These are phyloP conservation scores for Exserohilum rostratum DNA, from an alignment of 2,329 filamentous ascomycete genomes.

Conservation along the genomic window DNA sequence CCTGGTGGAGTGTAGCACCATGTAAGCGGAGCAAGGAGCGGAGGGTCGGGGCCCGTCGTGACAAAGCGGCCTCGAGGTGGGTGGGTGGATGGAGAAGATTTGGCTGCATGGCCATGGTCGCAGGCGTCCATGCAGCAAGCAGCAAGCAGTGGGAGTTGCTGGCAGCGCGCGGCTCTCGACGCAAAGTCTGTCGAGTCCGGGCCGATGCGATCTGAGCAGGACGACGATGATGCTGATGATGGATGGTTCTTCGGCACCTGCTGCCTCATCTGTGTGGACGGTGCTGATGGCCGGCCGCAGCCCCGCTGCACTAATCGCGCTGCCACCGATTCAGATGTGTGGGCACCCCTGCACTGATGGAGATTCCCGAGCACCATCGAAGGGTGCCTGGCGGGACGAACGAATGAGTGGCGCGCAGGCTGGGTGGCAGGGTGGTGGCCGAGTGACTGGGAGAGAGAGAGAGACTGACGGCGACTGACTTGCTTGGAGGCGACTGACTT, in stretches of 20 bases:
- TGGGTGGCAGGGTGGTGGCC: neutral
- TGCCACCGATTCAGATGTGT: constrained; percentile 23
- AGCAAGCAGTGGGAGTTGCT: too few relatives aligned
- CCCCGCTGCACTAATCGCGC: constrained; percentile 23
- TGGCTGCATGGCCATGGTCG: too few relatives aligned
- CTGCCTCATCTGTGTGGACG: constrained; percentile 7
- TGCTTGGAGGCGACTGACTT: neutral
- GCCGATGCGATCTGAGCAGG: constrained; percentile 17
- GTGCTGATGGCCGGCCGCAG: constrained; percentile 18
- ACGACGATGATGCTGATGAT: neutral
- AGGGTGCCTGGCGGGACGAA: constrained; percentile 2
- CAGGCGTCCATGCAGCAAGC: too few relatives aligned
- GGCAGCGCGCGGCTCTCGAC: neutral
- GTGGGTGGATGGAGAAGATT: too few relatives aligned
- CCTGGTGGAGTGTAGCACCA: neutral
- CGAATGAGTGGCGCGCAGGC: neutral
- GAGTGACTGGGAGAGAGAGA: too few relatives aligned
- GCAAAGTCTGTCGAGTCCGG: constrained; percentile 8
- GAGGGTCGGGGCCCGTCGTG: too few relatives aligned
- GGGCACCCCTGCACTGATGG: constrained; percentile 13
- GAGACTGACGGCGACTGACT: neutral
- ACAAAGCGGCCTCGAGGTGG: neutral
- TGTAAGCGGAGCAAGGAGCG: neutral
- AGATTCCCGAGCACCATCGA: constrained; percentile 23
- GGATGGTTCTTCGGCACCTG: constrained; percentile 15